Conservation (phyloP, 2,329 filamentous ascomycete genomes). For the Coniochaeta pulveracea region DNA sequence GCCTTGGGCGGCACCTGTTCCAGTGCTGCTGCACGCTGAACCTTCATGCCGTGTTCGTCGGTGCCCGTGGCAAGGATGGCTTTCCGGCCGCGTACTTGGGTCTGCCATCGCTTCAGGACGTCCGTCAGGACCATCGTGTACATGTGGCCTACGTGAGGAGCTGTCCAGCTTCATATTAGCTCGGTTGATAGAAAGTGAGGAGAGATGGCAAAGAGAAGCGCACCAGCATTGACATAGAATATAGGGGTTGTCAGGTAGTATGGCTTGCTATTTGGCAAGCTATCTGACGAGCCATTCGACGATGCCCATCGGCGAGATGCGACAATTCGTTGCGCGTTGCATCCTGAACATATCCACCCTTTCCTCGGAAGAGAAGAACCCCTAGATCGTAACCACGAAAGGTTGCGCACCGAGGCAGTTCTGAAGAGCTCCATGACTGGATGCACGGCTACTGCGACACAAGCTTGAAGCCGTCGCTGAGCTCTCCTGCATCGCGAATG, state of each 20-base stretch:
- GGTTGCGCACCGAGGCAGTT: background rate
- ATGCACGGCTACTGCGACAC: background rate
- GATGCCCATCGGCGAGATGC: conserved; percentile 1
- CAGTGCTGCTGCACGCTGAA: conserved; percentile 72
- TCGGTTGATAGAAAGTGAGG: too few species aligned
- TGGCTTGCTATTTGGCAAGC: conserved; percentile 45
- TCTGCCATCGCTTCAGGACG: conserved; percentile 84
- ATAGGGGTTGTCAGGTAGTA: conserved; percentile 96
- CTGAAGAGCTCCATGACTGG: conserved; percentile 1
- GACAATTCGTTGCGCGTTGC: background rate
- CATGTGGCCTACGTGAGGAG: conserved; percentile 88
- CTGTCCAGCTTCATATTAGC: conserved; percentile 29
- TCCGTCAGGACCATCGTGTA: conserved; percentile 89
- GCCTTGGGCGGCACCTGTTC: conserved; percentile 62
- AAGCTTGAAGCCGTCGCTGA: too few species aligned
- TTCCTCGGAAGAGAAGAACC: background rate
- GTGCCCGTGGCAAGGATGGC: conserved; percentile 82
- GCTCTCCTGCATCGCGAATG: too few species aligned
- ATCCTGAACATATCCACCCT: conserved; percentile 1
- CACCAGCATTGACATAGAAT: conserved; percentile 96
- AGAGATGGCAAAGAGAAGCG: conserved; percentile 11
- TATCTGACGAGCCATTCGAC: background rate
- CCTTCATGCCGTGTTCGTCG: conserved; percentile 96
- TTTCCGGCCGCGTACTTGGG: conserved; percentile 55
- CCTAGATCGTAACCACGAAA: background rate